Conservation (phyloP, 495 filamentous ascomycete species). For the Podospora pseudocomata region DNA sequence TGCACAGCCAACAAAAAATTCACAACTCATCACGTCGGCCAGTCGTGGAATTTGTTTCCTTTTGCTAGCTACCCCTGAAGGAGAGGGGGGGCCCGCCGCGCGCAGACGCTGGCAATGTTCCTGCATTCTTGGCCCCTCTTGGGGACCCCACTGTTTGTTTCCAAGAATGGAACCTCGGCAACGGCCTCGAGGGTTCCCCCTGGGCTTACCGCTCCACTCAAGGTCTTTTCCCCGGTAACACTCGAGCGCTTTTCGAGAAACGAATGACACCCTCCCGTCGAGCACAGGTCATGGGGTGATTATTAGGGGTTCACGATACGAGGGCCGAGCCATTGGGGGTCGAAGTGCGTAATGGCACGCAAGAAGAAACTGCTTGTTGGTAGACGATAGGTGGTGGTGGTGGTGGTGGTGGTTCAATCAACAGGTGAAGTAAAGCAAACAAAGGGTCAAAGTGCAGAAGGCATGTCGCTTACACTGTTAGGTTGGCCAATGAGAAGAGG, state of each 20-base stretch:
- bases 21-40: background rate
- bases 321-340: background rate
- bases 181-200: background rate
- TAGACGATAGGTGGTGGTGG: background rate
- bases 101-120: background rate
- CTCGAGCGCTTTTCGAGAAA: background rate
- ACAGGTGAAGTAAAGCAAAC: background rate
- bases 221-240: background rate
- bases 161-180: background rate
- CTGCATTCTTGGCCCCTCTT: background rate
- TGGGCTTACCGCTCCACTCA: background rate
- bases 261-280: background rate
- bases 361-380: background rate
- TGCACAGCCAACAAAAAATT: background rate
- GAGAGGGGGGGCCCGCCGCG: too few species aligned
- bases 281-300: background rate
- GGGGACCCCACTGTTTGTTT: background rate
- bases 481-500: background rate
- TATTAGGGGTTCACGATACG: background rate
- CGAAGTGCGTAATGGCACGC: background rate
- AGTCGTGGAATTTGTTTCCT: background rate
- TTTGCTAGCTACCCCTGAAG: background rate
- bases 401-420: background rate
- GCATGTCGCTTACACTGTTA: background rate
- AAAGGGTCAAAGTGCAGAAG: background rate